Evolutionary conservation across 2,329 filamentous ascomycete species (phyloP), one percentile per base, ranked within the genome.

Genomic region (Parasarocladium wereldwijsianum): DNA sequence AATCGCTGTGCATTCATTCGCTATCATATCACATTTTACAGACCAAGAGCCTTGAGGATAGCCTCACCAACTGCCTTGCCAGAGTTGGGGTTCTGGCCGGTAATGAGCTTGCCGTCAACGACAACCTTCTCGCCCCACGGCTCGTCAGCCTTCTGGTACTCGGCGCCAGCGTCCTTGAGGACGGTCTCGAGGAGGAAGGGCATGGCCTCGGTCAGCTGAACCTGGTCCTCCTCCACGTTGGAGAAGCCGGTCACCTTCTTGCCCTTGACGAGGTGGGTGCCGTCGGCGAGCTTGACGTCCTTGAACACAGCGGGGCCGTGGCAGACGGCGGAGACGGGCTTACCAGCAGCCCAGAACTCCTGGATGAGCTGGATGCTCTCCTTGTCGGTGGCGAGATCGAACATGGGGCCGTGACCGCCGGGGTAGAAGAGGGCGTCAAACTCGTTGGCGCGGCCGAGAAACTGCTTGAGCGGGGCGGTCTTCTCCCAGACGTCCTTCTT

Each of bases 241-340:
- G 64, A 47, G 49, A 79, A 80, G 8, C 66, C 73, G 1, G 72
- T 76, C 15, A 72, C 68, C 26, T 60, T 52, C 43, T 62, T 63
- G 25, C 66, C 71, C 29, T 60, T 51, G 22, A 80, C 49, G 8
- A 79, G 51, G 29, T 59, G 57, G 37, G 58, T 53, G 19, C 70
- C 71, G 36, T 62, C 54, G 15, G 14, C 8, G 13, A 61, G 43
- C 41, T 62, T 66, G 20, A 68, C 74, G 39, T 74, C 63, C 28
- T 64, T 58, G 11, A 82, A 57, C 9, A 65, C 76, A 4, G 66
- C 67, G 3, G 76, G 71, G 5, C 73, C 76, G 51, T 82, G 76
- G 57, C 76, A 81, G 26, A 82, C 73, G 4, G 76, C 70, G 0
- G 69, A 57, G 10, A 81, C 64, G 32, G 71, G 58, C 58, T 79